phyloP scores from a whole-genome alignment of 2,329 filamentous ascomycete species.

The Fusarium stilboides region DNA sequence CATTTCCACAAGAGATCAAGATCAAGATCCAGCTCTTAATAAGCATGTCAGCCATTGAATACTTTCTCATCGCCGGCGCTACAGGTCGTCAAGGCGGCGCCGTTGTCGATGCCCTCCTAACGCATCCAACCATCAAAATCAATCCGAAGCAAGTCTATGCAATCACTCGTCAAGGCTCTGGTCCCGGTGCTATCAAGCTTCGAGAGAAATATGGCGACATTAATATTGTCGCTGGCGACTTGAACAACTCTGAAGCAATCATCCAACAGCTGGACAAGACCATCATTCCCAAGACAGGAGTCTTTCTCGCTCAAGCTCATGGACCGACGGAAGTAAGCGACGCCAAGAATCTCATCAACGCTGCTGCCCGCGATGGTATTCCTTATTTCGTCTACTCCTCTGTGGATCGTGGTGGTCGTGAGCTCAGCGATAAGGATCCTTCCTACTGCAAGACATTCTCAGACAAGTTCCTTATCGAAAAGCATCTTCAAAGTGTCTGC shows the following conservation, averaged over 20 bases:
- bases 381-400: constrained; percentile 74
- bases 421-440: constrained; percentile 61
- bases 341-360: constrained; percentile 68
- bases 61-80: constrained; percentile 49
- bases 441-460: constrained; percentile 52
- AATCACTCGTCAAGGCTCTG: constrained; percentile 64
- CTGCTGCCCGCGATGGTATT: constrained; percentile 64
- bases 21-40: not conserved
- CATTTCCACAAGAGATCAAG: not conserved
- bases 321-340: constrained; percentile 60
- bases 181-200: constrained; percentile 59
- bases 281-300: constrained; percentile 30
- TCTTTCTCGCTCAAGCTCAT: constrained; percentile 51
- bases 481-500: constrained; percentile 64
- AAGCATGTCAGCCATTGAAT: constrained; percentile 20
- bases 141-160: constrained; percentile 58
- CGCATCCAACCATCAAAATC: constrained; percentile 59
- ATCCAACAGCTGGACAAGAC: constrained; percentile 55
- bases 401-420: constrained; percentile 74
- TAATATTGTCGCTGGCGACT: constrained; percentile 68
- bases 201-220: constrained; percentile 58
- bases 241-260: constrained; percentile 64
- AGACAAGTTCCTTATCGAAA: constrained; percentile 72
- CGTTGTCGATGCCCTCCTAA: constrained; percentile 47
- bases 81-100: constrained; percentile 53